phyloP scores from a whole-genome alignment of 2,329 filamentous ascomycete genomes.

The Trichoderma aggressivum region DNA sequence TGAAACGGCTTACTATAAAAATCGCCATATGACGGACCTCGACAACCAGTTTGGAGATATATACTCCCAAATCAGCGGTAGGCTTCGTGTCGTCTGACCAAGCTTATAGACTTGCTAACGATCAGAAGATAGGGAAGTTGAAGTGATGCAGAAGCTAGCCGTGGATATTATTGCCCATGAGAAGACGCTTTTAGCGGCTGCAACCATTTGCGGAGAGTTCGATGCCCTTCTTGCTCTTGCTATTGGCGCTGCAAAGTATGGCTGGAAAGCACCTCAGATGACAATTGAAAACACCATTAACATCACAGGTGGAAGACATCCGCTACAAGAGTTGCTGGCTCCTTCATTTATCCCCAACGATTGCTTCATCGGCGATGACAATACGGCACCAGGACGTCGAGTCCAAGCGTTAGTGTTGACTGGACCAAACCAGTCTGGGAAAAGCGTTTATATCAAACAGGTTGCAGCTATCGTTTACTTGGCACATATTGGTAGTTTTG shows the following conservation, averaged over 20 bases:
- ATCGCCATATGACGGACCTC: slow-evolving; percentile 72
- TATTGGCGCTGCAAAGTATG: slow-evolving; percentile 70
- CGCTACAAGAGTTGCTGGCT: slow-evolving; percentile 80
- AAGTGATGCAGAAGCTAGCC: slow-evolving; percentile 76
- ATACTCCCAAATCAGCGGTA: slow-evolving; percentile 78
- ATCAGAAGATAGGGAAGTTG: slow-evolving; percentile 73
- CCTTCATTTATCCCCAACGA: slow-evolving; percentile 80
- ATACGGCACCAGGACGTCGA: slow-evolving; percentile 10
- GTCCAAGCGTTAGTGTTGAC: slow-evolving; percentile 74
- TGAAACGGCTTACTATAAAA: slow-evolving; percentile 80
- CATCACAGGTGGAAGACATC: slow-evolving; percentile 78
- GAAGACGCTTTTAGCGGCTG: slow-evolving; percentile 62
- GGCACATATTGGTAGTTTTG: slow-evolving; percentile 88
- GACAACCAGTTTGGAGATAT: slow-evolving; percentile 81
- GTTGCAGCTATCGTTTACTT: slow-evolving; percentile 87
- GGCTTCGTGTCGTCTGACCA: slow-evolving; percentile 23
- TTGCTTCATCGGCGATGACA: slow-evolving; percentile 63
- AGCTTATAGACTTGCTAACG: neutral
- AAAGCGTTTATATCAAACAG: slow-evolving; percentile 94
- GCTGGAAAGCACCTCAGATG: slow-evolving; percentile 66
- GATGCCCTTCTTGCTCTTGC: slow-evolving; percentile 82
- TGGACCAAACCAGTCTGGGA: slow-evolving; percentile 94
- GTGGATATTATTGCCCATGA: slow-evolving; percentile 68
- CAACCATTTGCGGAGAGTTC: slow-evolving; percentile 79
- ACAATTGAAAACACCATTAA: slow-evolving; percentile 65